Conservation (phyloP, 2,329 filamentous ascomycete genomes). For the Epichloe glyceriae region DNA sequence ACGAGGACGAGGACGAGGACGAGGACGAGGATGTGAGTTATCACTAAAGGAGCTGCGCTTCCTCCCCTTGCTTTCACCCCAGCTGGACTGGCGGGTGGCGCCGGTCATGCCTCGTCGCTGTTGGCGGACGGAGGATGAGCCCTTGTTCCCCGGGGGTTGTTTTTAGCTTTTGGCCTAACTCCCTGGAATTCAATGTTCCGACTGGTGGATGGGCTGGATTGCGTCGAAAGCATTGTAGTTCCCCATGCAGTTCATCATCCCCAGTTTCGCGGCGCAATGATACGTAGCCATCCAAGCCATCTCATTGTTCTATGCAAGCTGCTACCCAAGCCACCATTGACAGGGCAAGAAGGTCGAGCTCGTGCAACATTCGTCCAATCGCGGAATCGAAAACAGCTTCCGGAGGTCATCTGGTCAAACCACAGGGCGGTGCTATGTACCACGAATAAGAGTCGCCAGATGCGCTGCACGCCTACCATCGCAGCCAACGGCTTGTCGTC, state of each 20-base stretch:
- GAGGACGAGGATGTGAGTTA: no score
- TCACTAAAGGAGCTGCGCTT: not conserved
- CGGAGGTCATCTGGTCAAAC: constrained; percentile 6
- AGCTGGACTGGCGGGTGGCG: constrained; percentile 3
- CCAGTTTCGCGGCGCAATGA: not conserved
- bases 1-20: no score
- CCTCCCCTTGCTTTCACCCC: not conserved
- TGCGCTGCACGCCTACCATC: not conserved
- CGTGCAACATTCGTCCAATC: not conserved
- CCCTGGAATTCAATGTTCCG: constrained; percentile 2
- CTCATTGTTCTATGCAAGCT: not conserved
- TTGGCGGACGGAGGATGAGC: constrained; percentile 2
- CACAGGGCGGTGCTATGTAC: not conserved
- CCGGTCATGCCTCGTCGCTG: constrained; percentile 1
- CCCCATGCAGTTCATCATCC: not conserved
- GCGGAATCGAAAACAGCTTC: not conserved
- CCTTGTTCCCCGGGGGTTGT: constrained; percentile 4
- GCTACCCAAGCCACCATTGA: not conserved
- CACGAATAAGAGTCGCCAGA: constrained; percentile 2
- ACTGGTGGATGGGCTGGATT: not conserved
- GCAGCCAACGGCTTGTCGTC: not conserved
- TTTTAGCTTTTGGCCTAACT: not conserved
- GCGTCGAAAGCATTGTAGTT: not conserved
- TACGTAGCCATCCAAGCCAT: not conserved
- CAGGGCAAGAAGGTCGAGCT: not conserved